Evolutionary conservation across 2,329 filamentous ascomycete genomes (phyloP).

Genomic region (Ophiostoma quercus): DNA sequence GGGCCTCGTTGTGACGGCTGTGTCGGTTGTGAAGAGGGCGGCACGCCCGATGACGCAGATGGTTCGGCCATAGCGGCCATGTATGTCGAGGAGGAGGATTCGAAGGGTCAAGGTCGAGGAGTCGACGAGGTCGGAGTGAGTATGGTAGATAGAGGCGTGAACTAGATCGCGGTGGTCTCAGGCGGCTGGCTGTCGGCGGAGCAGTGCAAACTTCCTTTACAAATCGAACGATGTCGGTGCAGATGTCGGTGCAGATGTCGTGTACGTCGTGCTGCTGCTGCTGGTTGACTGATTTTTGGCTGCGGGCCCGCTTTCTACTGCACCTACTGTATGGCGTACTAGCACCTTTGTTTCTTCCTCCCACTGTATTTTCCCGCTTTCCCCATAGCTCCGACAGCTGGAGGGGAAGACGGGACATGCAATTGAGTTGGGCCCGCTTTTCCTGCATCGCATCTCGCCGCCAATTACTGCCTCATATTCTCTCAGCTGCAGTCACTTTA

Average conservation of each 20-base stretch:
- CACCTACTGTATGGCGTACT: neutral
- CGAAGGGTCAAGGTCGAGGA: neutral
- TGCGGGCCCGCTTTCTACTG: slow-evolving; percentile 9
- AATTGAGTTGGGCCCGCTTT: slow-evolving; percentile 10
- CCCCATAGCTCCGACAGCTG: slow-evolving; percentile 6
- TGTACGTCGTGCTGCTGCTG: slow-evolving; percentile 7
- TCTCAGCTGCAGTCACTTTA: neutral
- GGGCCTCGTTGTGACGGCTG: slow-evolving; percentile 14
- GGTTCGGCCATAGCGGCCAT: slow-evolving; percentile 14
- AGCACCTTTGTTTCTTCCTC: neutral
- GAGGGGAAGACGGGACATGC: neutral
- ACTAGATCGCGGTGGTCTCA: neutral
- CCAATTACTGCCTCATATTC: slow-evolving; percentile 12
- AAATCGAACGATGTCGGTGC: slow-evolving; percentile 14
- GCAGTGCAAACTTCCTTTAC: neutral
- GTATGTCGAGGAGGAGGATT: neutral
- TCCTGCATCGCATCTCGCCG: neutral
- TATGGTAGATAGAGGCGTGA: neutral
- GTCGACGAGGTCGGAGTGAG: neutral
- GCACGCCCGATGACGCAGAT: slow-evolving; percentile 29
- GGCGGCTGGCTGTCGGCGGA: neutral
- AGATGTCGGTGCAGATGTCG: slow-evolving; percentile 1
- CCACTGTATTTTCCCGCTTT: slow-evolving; percentile 9
- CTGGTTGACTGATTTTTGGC: slow-evolving; percentile 10
- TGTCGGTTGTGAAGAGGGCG: slow-evolving; percentile 26